Evolutionary conservation across 2,329 filamentous ascomycete genomes (phyloP).

Genomic region (Davidsoniella neocaledoniae): DNA sequence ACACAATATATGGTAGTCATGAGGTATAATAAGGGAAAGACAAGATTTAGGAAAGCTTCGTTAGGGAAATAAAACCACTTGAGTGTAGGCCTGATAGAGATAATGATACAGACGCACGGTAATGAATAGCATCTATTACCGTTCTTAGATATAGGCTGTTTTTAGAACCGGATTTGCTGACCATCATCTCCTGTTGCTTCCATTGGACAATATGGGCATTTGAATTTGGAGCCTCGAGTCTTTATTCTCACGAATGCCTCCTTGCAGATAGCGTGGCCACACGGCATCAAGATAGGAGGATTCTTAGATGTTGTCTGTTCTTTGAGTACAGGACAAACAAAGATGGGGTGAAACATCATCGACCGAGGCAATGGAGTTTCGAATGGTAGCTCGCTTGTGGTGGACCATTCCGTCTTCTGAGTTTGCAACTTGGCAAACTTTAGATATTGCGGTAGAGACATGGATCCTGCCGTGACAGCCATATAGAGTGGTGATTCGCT

Average conservation of each 20-base stretch:
- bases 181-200: constrained; percentile 69
- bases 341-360: constrained; percentile 81
- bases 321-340: constrained; percentile 93
- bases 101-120: too few species aligned
- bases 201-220: constrained; percentile 88
- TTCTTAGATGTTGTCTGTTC: constrained; percentile 88
- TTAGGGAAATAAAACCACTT: too few species aligned
- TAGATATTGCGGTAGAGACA: constrained; percentile 73
- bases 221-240: constrained; percentile 59
- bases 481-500: constrained; percentile 88
- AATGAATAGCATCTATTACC: too few species aligned
- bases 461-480: constrained; percentile 78
- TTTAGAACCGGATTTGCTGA: constrained; percentile 48
- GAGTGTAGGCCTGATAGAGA: too few species aligned
- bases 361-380: constrained; percentile 42
- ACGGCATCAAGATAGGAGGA: constrained; percentile 92
- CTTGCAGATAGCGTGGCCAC: constrained; percentile 80
- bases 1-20: too few species aligned
- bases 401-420: constrained; percentile 90
- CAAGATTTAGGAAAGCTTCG: too few species aligned
- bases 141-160: neutral
- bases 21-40: too few species aligned
- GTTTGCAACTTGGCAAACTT: constrained; percentile 82
- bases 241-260: constrained; percentile 67
- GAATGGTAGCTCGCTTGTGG: constrained; percentile 74